Evolutionary conservation across 768 basidiomycete species (phyloP).

Genomic region (Mycena pura): DNA sequence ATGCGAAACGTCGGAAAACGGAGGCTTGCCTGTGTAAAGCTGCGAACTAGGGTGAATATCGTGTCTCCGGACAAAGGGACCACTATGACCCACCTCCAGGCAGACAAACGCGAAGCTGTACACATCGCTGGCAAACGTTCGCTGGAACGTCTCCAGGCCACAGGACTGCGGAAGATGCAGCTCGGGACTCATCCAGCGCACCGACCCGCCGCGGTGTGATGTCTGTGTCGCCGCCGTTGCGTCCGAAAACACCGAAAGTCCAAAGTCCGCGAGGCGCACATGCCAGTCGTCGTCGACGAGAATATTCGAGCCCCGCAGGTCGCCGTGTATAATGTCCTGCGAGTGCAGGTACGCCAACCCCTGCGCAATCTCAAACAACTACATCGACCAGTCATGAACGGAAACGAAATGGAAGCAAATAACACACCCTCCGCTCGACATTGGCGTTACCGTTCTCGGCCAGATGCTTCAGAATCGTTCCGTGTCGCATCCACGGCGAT

Average conservation of each 20-base stretch:
- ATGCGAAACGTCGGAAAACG: conserved; percentile 28
- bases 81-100: conserved; percentile 27
- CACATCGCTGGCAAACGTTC: conserved; percentile 32
- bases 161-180: conserved; percentile 30
- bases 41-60: background rate
- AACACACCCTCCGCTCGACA: conserved; percentile 34
- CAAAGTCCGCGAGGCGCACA: conserved; percentile 35
- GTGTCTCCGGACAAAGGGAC: background rate
- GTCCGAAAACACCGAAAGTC: conserved; percentile 33
- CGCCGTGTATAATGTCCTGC: conserved; percentile 49
- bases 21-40: conserved; percentile 29
- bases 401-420: background rate
- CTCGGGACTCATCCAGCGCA: conserved; percentile 37
- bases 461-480: conserved; percentile 30
- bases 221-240: conserved; percentile 30
- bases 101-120: conserved; percentile 32
- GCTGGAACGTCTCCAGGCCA: conserved; percentile 19
- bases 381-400: background rate
- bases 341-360: conserved; percentile 43
- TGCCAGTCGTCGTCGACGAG: conserved; percentile 32
- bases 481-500: conserved; percentile 44
- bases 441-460: conserved; percentile 40
- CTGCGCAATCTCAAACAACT: conserved; percentile 41
- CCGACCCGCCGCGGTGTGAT: conserved; percentile 25
- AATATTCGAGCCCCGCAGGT: conserved; percentile 46